phyloP scores from a whole-genome alignment of 2,329 filamentous ascomycete species.

The Stemphylium beticola region DNA sequence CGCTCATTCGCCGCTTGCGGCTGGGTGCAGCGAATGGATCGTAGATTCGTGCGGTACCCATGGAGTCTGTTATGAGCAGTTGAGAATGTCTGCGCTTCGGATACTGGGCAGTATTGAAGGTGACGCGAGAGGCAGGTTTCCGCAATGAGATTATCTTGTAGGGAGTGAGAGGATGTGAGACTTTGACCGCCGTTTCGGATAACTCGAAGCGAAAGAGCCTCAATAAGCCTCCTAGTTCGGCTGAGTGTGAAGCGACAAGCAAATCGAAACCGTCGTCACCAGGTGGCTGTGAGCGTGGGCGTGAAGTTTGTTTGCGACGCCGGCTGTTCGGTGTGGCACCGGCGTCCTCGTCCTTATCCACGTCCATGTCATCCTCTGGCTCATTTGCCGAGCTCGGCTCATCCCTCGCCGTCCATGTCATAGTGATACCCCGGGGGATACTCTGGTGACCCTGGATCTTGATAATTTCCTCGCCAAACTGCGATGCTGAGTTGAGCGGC shows the following conservation, averaged over 20 bases:
- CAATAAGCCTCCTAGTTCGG: constrained; percentile 49
- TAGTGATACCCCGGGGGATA: constrained; percentile 57
- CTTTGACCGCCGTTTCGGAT: constrained; percentile 43
- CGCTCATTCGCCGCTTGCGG: constrained; percentile 28
- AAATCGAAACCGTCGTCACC: constrained; percentile 47
- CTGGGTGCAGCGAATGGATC: constrained; percentile 55
- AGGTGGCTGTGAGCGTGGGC: constrained; percentile 26
- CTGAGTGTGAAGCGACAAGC: constrained; percentile 51
- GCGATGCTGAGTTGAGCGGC: constrained; percentile 27
- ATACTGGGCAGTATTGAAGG: constrained; percentile 61
- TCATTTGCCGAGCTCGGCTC: constrained; percentile 26
- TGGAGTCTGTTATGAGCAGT: constrained; percentile 61
- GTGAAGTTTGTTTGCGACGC: constrained; percentile 29
- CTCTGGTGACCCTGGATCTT: constrained; percentile 59
- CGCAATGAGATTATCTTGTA: constrained; percentile 57
- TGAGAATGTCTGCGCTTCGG: constrained; percentile 61
- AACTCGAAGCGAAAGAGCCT: constrained; percentile 51
- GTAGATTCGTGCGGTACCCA: constrained; percentile 64
- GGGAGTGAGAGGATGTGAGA: constrained; percentile 49
- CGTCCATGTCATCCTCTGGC: constrained; percentile 45
- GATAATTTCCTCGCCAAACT: constrained; percentile 55
- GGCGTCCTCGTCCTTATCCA: constrained; percentile 37
- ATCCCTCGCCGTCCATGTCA: constrained; percentile 57
- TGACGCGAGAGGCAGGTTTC: constrained; percentile 57
- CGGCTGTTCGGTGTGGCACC: constrained; percentile 23